Conservation (phyloP, 2,329 filamentous ascomycete genomes). For the Fusarium xylarioides region DNA sequence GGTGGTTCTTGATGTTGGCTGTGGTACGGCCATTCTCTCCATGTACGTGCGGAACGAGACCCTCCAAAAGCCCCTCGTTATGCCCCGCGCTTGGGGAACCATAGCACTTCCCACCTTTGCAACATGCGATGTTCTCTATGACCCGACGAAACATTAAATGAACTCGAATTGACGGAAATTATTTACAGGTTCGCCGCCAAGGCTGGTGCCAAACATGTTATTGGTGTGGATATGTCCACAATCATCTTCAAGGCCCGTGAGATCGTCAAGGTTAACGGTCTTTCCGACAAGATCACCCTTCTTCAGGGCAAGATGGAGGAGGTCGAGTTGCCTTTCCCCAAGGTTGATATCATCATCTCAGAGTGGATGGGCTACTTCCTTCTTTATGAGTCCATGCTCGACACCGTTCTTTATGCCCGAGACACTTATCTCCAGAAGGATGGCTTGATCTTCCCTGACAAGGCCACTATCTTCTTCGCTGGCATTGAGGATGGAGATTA, state of each 20-base stretch:
- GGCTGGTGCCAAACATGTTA: slow-evolving; percentile 97
- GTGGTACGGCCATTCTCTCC: slow-evolving; percentile 96
- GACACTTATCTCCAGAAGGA: slow-evolving; percentile 89
- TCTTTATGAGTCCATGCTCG: slow-evolving; percentile 98
- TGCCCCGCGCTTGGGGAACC: slow-evolving; percentile 29
- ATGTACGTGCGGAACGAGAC: slow-evolving; percentile 71
- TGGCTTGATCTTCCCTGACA: slow-evolving; percentile 97
- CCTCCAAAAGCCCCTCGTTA: slow-evolving; percentile 13
- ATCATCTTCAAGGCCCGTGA: slow-evolving; percentile 98
- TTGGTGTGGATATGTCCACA: slow-evolving; percentile 99
- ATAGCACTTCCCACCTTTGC: not conserved
- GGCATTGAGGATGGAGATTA: slow-evolving; percentile 99
- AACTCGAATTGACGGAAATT: slow-evolving; percentile 11
- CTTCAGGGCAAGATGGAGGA: slow-evolving; percentile 99
- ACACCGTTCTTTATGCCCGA: slow-evolving; percentile 95
- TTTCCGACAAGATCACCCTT: slow-evolving; percentile 95
- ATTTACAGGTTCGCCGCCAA: slow-evolving; percentile 87
- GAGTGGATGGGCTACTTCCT: slow-evolving; percentile 99
- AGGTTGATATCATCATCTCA: slow-evolving; percentile 99
- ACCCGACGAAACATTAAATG: not conserved
- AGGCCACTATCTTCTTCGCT: slow-evolving; percentile 96
- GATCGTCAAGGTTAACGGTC: slow-evolving; percentile 91
- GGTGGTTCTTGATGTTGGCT: slow-evolving; percentile 95
- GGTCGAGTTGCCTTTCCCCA: slow-evolving; percentile 88
- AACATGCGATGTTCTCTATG: not conserved